Conservation (phyloP, 208 protist species). For the Crithidia fasciculata region DNA sequence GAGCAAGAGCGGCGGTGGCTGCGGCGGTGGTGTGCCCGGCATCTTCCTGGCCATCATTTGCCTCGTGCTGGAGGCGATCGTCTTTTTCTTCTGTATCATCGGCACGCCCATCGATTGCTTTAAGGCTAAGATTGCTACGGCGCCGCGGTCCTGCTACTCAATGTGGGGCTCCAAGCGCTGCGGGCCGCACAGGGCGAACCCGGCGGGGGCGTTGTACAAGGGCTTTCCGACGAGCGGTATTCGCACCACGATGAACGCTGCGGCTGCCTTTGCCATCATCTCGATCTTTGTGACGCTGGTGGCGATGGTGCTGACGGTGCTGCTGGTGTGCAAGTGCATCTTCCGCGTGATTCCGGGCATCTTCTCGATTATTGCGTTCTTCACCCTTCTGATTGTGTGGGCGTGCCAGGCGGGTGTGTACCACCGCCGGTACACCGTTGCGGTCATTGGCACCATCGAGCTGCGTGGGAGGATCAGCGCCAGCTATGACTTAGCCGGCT, state of each 20-base stretch:
- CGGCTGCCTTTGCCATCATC: slow-evolving; percentile 46
- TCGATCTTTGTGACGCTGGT: slow-evolving; percentile 44
- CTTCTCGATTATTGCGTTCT: slow-evolving; percentile 24
- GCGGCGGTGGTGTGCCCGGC: background rate
- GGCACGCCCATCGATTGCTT: slow-evolving; percentile 45
- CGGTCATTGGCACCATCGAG: background rate
- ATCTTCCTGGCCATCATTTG: slow-evolving; percentile 12
- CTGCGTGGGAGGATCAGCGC: slow-evolving; percentile 4
- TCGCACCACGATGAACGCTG: slow-evolving; percentile 33
- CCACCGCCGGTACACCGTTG: slow-evolving; percentile 21
- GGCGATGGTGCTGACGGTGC: slow-evolving; percentile 20
- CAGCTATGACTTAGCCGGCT: slow-evolving; percentile 11
- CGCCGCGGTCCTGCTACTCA: slow-evolving; percentile 30
- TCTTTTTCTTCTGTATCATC: slow-evolving; percentile 39
- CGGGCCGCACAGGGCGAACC: slow-evolving; percentile 19
- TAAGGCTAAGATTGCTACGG: background rate
- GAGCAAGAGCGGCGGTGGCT: too few relatives aligned
- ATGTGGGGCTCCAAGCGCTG: slow-evolving; percentile 46
- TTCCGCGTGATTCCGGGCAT: slow-evolving; percentile 17
- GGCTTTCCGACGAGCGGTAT: slow-evolving; percentile 26
- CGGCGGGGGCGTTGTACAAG: slow-evolving; percentile 16
- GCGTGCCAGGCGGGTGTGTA: slow-evolving; percentile 37
- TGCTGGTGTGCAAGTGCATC: slow-evolving; percentile 28
- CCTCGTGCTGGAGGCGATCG: slow-evolving; percentile 33
- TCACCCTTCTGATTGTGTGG: slow-evolving; percentile 38